Evolutionary conservation across 345 rosid genomes (phyloP), one percentile per base, ranked within the genome.

Genomic region (Psidium guajava): DNA sequence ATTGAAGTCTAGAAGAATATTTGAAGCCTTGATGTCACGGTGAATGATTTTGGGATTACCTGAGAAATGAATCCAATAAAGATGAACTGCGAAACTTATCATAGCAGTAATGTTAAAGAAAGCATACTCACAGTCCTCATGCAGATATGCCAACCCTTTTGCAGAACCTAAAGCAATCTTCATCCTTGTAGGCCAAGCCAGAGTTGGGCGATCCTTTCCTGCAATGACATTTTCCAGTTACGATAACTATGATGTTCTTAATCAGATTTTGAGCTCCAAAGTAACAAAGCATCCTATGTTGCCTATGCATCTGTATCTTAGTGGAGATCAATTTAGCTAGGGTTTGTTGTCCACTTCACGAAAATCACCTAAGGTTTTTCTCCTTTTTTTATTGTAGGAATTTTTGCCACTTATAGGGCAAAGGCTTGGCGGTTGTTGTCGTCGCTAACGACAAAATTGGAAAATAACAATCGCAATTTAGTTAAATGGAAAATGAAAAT

Each of bases 21-120:
- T 96, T 49, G 99, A 87, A 83, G 92, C 93, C 88, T 96, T 96
- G 36, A 96, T 96, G 90, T 96, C 99, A 47, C 99, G 95, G 84
- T 96, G 99, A 88, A 96, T 93, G 87, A 96, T 92, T 90, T 91
- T 95, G 54, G 98, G 98, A 9, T 89, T 89, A 92, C 99, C 98
- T 96, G 90, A 82, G 75, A 54, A 87, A 59, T 20, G 47, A 83
- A 20, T 74, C 13, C 27, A 69, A 53, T 47, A 44, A 73, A 55
- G 40, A 82, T 51, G 83, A 28, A 82, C 21, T 0, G 5, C 0
- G 0, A 82, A 82, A 61, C 51, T 61, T 9, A 15, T 0, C 3
- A 1, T 42, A 51, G 36, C 18, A 0, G 3, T 11, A 32, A 53
- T 0, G 47, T 18, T 12, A 12, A 64, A 82, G 40, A 36, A 85